A percentile compares a stretch with the other conserved stretches of the same genome.
phyloP scores from a whole-genome alignment of 2,329 filamentous ascomycete species.

The Colletotrichum sp. region DNA sequence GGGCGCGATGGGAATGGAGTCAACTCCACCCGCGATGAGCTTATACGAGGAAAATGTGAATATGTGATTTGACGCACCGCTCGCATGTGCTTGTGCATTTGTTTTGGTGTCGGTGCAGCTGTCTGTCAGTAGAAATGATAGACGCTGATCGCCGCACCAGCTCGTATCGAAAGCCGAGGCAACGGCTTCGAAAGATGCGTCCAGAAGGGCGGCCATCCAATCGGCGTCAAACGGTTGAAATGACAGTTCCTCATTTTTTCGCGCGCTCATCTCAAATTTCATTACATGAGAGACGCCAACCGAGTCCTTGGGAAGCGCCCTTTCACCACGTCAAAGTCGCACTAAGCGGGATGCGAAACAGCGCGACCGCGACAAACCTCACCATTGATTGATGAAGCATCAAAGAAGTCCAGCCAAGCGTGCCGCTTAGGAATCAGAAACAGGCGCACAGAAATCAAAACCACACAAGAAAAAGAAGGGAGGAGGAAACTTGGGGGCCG shows the following conservation, averaged over 20 bases:
- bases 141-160: not conserved
- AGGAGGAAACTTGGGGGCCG: conserved; percentile 2
- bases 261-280: not conserved
- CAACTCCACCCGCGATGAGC: not conserved
- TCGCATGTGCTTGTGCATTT: not conserved
- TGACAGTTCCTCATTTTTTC: not conserved
- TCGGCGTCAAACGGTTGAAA: not conserved
- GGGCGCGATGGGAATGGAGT: not conserved
- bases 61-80: not conserved
- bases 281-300: not conserved
- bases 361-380: not conserved
- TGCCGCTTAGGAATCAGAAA: not conserved
- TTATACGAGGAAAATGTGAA: conserved; percentile 1
- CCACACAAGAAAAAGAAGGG: not conserved
- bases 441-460: not conserved
- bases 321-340: not conserved
- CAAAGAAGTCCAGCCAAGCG: not conserved
- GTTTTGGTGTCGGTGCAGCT: not conserved
- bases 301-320: not conserved
- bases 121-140: not conserved
- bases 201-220: not conserved
- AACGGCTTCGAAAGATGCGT: not conserved
- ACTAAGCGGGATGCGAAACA: not conserved
- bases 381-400: not conserved
- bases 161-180: not conserved